Evolutionary conservation across 805 yeast species (phyloP).

Genomic region (Starmerella powellii): DNA sequence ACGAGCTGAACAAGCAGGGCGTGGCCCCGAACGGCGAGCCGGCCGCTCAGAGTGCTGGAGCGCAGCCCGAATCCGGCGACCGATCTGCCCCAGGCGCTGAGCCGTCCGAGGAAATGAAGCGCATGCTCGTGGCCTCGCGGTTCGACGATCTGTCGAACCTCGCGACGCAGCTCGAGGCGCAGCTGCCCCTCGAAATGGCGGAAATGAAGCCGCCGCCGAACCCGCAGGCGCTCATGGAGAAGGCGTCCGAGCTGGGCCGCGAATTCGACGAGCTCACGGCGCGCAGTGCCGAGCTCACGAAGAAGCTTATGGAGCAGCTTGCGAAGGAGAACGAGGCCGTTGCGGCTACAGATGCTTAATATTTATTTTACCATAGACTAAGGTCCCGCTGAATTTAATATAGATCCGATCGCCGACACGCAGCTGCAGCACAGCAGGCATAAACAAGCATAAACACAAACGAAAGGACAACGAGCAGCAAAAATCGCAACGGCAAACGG

Average conservation of each 20-base stretch:
- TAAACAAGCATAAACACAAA: too few species aligned
- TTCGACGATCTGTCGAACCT: constrained; percentile 7
- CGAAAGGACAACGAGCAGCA: too few species aligned
- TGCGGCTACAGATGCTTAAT: neutral
- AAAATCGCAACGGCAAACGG: too few species aligned
- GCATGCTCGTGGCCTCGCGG: constrained; percentile 7
- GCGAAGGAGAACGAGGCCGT: constrained; percentile 8
- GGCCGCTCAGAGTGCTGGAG: too few species aligned
- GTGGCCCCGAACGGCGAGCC: neutral
- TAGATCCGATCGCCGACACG: too few species aligned
- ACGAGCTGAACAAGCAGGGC: constrained; percentile 4
- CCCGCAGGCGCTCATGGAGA: constrained; percentile 4
- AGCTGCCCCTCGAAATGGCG: constrained; percentile 12
- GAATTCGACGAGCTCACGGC: constrained; percentile 21
- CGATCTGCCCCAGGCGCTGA: too few species aligned
- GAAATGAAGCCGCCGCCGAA: neutral
- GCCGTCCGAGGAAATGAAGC: constrained; percentile 6
- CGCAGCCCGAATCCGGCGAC: too few species aligned
- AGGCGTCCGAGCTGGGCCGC: constrained; percentile 13
- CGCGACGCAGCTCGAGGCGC: constrained; percentile 11
- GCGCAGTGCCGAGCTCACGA: constrained; percentile 17
- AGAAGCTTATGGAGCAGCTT: constrained; percentile 13
- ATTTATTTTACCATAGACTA: too few species aligned
- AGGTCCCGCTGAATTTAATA: too few species aligned
- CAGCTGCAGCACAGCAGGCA: too few species aligned